phyloP scores from a whole-genome alignment of 1,284 basidiomycete genomes.

The Ganoderma leucocontextum region DNA sequence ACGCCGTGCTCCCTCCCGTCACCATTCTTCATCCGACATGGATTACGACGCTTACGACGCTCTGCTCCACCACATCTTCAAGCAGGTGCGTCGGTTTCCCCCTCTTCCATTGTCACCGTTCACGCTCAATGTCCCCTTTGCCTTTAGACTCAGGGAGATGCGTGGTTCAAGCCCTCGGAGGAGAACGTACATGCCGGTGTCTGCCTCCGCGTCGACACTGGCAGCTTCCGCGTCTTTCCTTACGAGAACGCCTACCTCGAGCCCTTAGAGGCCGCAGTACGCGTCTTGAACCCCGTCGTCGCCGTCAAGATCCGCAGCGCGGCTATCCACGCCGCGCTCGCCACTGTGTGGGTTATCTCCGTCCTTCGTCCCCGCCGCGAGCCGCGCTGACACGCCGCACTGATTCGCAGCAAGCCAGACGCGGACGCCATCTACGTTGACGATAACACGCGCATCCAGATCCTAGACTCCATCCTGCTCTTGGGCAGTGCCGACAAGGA shows the following conservation, averaged over 20 bases:
- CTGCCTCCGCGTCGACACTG: constrained; percentile 67
- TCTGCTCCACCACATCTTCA: constrained; percentile 71
- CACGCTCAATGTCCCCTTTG: not conserved
- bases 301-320: constrained; percentile 83
- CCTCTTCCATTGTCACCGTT: not conserved
- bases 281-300: constrained; percentile 81
- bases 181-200: constrained; percentile 76
- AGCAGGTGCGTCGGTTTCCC: constrained; percentile 45
- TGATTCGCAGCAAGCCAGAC: constrained; percentile 53
- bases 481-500: constrained; percentile 80
- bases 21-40: constrained; percentile 47
- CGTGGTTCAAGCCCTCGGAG: constrained; percentile 80
- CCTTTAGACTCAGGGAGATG: constrained; percentile 66
- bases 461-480: constrained; percentile 66
- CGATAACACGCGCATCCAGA: constrained; percentile 66
- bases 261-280: constrained; percentile 77
- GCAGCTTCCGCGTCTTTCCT: constrained; percentile 72
- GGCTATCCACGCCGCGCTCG: constrained; percentile 79
- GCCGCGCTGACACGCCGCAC: not conserved
- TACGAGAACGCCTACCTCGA: constrained; percentile 67
- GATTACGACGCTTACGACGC: constrained; percentile 81
- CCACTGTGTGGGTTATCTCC: constrained; percentile 63
- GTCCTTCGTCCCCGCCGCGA: not conserved
- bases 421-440: constrained; percentile 65
- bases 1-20: not conserved